Evolutionary conservation across 2,329 filamentous ascomycete genomes (phyloP).

Genomic region (Trichoderma breve): DNA sequence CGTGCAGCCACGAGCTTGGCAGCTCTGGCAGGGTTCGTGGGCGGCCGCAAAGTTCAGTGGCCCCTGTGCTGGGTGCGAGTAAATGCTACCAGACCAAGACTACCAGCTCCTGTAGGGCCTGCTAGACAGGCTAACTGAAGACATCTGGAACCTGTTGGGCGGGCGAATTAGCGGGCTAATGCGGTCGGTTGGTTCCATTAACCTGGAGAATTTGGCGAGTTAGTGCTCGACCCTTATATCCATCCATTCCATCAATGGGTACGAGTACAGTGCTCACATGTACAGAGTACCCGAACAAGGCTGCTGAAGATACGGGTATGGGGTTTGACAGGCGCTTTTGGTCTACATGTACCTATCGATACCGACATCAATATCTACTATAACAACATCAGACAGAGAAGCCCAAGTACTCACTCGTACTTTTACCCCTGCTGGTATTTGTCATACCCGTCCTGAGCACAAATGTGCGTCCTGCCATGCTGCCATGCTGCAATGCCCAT

Average conservation of each 20-base stretch:
- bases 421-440: neutral
- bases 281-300: neutral
- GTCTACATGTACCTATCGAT: neutral
- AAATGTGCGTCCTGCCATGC: neutral
- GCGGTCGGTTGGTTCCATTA: neutral
- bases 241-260: neutral
- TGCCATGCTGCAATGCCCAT: neutral
- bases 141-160: neutral
- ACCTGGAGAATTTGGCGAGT: neutral
- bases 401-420: neutral
- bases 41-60: constrained; percentile 18
- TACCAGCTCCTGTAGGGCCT: neutral
- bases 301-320: neutral
- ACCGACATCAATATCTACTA: neutral
- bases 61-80: neutral
- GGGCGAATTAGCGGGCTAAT: neutral
- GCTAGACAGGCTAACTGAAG: neutral
- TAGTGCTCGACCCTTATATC: neutral
- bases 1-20: constrained; percentile 9
- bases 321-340: neutral
- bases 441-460: neutral
- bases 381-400: neutral
- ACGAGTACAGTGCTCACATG: neutral
- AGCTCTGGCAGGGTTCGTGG: constrained; percentile 3
- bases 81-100: neutral